These are phyloP conservation scores for Colletotrichum coccodes DNA, from an alignment of 2,329 filamentous ascomycete genomes.

Conservation along the genomic window DNA sequence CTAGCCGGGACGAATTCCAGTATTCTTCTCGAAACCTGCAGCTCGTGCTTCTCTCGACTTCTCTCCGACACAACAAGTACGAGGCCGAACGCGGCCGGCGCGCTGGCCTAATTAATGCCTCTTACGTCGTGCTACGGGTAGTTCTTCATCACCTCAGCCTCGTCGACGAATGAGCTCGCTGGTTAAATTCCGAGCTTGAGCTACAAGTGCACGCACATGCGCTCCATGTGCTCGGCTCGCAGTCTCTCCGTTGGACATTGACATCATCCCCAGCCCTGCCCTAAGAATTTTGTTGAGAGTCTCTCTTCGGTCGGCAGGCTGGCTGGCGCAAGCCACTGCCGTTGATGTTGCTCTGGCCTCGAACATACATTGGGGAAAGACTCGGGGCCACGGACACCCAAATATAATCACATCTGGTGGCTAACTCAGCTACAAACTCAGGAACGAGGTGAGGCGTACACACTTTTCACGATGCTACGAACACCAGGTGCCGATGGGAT, in stretches of 20 bases:
- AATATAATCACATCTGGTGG: not conserved
- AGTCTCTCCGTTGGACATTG: constrained; percentile 19
- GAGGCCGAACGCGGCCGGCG: constrained; percentile 16
- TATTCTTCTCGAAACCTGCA: constrained; percentile 29
- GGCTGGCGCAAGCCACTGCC: not conserved
- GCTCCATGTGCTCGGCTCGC: constrained; percentile 24
- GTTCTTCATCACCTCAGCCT: not conserved
- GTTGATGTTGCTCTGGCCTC: not conserved
- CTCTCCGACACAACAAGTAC: not conserved
- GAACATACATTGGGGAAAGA: not conserved
- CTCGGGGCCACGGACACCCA: not conserved
- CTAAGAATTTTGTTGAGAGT: not conserved
- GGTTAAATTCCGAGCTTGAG: constrained; percentile 1
- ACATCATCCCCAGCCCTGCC: constrained; percentile 23
- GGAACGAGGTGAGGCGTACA: not conserved
- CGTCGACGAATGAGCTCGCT: constrained; percentile 4
- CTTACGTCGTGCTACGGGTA: not conserved
- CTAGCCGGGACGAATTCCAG: constrained; percentile 15
- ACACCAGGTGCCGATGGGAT: constrained; percentile 9
- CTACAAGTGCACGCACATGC: constrained; percentile 7
- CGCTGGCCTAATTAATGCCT: constrained; percentile 1
- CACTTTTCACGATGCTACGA: not conserved
- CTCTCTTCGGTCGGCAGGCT: not conserved
- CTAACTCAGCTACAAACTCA: not conserved
- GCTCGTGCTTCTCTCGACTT: not conserved